Percentiles rank a stretch among this genome's conserved stretches.
These are phyloP conservation scores for Rhizophora mangle DNA, from an alignment of 345 rosid species.

Conservation along the genomic window DNA sequence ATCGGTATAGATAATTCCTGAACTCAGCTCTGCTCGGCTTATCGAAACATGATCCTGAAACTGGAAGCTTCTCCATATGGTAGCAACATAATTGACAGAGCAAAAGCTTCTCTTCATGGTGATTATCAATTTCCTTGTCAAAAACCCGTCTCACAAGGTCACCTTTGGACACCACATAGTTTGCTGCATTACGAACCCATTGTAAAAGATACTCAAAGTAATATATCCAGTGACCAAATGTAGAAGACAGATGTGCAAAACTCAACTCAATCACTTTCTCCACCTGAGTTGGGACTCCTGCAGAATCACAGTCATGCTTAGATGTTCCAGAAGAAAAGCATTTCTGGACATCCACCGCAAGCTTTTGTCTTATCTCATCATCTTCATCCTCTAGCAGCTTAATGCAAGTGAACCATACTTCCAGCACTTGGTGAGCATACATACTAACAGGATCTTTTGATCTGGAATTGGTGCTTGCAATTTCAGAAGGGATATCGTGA, in stretches of 20 bases:
- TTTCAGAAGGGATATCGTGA: conserved; percentile 31
- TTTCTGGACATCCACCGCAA: conserved; percentile 63
- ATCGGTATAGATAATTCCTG: conserved; percentile 35
- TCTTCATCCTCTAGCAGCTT: conserved; percentile 93
- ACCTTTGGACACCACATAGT: conserved; percentile 38
- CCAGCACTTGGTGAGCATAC: conserved; percentile 57
- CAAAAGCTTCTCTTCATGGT: conserved; percentile 86
- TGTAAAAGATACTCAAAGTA: conserved; percentile 56
- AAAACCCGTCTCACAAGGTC: conserved; percentile 85
- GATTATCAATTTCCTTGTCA: conserved; percentile 94
- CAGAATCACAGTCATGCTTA: conserved; percentile 19
- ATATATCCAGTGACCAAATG: conserved; percentile 74
- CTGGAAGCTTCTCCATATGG: conserved; percentile 60
- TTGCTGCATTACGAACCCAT: conserved; percentile 56
- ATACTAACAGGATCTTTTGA: conserved; percentile 35
- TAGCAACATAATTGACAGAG: conserved; percentile 72
- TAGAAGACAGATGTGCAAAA: conserved; percentile 60
- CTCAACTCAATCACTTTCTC: conserved; percentile 78
- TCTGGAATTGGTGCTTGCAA: conserved; percentile 20
- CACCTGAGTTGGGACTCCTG: conserved; percentile 66
- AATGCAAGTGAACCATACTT: conserved; percentile 74
- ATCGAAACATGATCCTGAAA: conserved; percentile 22
- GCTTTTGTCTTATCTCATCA: conserved; percentile 63
- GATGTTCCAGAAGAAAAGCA: conserved; percentile 38
- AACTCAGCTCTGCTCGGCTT: conserved; percentile 22